Conservation (phyloP, 257 asterid genomes). For the Scutellaria barbata region DNA sequence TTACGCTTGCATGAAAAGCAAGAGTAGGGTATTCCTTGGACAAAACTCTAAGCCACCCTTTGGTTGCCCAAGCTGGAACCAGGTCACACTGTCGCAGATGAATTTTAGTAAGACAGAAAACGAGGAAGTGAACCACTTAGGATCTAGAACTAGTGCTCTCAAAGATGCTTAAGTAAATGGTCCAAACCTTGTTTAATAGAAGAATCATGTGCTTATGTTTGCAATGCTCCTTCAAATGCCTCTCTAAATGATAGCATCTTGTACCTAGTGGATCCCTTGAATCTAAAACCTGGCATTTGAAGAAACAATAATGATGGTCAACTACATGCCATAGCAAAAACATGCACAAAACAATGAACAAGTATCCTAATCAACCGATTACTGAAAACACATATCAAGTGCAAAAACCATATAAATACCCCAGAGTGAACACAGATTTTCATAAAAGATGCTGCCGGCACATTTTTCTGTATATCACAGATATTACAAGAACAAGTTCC, state of each 20-base stretch:
- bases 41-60: slow-evolving; percentile 88
- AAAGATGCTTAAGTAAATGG: neutral
- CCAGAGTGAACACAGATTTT: too few relatives aligned
- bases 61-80: slow-evolving; percentile 96
- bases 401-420: too few relatives aligned
- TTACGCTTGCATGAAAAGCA: slow-evolving; percentile 95
- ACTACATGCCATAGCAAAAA: neutral
- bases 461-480: neutral
- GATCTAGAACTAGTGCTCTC: neutral
- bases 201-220: slow-evolving; percentile 93
- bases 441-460: neutral
- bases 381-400: too few relatives aligned
- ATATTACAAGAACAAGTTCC: neutral
- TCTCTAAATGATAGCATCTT: slow-evolving; percentile 95
- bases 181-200: slow-evolving; percentile 77
- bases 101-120: neutral
- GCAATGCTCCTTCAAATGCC: slow-evolving; percentile 88
- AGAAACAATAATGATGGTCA: slow-evolving; percentile 9
- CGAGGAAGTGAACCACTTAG: neutral
- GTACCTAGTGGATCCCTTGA: slow-evolving; percentile 98
- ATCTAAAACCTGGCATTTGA: slow-evolving; percentile 77
- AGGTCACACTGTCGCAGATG: slow-evolving; percentile 75
- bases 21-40: slow-evolving; percentile 91
- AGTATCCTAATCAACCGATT: too few relatives aligned
- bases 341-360: neutral